Evolutionary conservation across 768 basidiomycete species (phyloP), one percentile per base, ranked within the genome.

Genomic region (Aureoboletus auriporus): DNA sequence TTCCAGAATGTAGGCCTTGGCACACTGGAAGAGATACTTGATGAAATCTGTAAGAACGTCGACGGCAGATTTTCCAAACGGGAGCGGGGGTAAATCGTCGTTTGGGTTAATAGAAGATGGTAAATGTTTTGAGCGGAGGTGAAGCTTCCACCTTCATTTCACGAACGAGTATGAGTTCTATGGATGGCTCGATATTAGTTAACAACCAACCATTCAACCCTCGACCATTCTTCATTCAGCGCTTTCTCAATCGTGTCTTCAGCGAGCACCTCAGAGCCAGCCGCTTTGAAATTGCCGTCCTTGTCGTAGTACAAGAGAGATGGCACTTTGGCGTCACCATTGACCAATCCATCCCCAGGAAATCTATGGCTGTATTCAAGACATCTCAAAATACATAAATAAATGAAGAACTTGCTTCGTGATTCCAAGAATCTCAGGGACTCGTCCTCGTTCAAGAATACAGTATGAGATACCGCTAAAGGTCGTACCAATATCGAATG

Each of bases 401-500:
- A 11, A 29, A 42, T 7, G 8, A 20, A 23, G 9, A 30, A 11
- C 36, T 51, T 36, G 16, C 60, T 47, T 52, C 0, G 45, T 44
- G 5, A 56, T 51, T 5, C 53, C 52, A 12, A 35, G 52, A 4
- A 53, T 34, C 9, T 54, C 55, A 1, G 53, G 54, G 9, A 52
- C 51, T 46, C 49, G 50, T 6, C 44, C 54, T 12, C 20, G 17
- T 9, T 44, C 42, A 3, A 55, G 50, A 30, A 62, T 46, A 17
- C 56, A 55, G 35, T 76, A 76, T 2, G 71, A 72, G 7, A 76
- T 58, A 2, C 74, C 75, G 37, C 74, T 76, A 47, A 51, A 75
- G 0, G 75, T 76, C 0, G 75, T 77, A 4, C 76, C 76, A 6
- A 78, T 59, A 37, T 77, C 76, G 41, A 77, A 72, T 0, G 73